Evolutionary conservation across 495 filamentous ascomycete genomes (phyloP), one percentile per base, ranked within the genome.

Genomic region (Penicillium steckii): DNA sequence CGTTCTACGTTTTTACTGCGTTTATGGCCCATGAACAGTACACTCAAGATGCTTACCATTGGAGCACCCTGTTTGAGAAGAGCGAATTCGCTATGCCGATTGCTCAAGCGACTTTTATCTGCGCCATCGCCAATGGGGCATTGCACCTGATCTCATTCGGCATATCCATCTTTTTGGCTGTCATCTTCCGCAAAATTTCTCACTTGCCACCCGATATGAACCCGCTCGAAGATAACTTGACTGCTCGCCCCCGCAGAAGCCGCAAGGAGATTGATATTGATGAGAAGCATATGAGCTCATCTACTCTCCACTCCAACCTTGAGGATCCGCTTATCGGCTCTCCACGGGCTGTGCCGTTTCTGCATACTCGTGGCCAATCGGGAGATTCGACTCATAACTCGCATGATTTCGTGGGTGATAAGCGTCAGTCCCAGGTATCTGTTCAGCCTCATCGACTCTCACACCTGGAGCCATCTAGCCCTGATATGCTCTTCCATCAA

Each of bases 171-270:
- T 95, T 83, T 57, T 75, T 96, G 6, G 80, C 80, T 2, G 59
- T 89, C 44, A 79, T 88, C 53, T 95, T 95, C 83, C 82, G 84
- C 8, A 83, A 89, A 56, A 96, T 96, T 57, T 73, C 84, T 21
- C 74, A 74, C 12, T 78, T 96, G 48, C 91, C 91, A 2, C 91
- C 91, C 0, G 91, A 96, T 58, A 88, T 95, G 86, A 96, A 96
- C 57, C 91, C 91, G 7, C 71, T 96, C 7, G 91, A 96, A 60
- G 84, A 88, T 57, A 87, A 94, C 57, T 69, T 95, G 30, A 96
- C 91, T 4, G 85, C 89, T 9, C 85, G 90, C 13, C 78, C 84
- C 25, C 84, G 83, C 51, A 91, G 89, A 72, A 61, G 41, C 21
- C 79, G 85, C 53, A 91, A 86, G 71, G 88, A 89, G 64, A 87